These are phyloP conservation scores for Psilocybe sp. DNA, from an alignment of 768 basidiomycete species.

Conservation along the genomic window DNA sequence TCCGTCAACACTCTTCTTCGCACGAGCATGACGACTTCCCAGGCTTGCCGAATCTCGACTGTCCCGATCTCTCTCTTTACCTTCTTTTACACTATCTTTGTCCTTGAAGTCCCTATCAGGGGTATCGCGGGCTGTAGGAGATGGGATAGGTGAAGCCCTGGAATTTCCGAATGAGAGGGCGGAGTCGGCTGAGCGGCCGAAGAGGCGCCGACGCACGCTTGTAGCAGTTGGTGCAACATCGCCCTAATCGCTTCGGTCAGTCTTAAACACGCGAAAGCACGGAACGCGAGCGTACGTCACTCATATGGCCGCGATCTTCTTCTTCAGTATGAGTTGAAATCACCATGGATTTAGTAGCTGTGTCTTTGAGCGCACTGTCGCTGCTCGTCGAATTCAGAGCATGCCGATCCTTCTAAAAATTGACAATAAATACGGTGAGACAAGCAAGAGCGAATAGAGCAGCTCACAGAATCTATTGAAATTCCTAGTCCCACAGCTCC, in stretches of 20 bases:
- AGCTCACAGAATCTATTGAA: conserved; percentile 1
- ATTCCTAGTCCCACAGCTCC: conserved; percentile 21
- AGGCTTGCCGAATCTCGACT: conserved; percentile 25
- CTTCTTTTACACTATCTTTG: conserved; percentile 7
- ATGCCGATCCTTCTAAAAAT: background rate
- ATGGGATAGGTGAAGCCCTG: conserved; percentile 20
- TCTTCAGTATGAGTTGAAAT: conserved; percentile 38
- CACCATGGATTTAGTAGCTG: conserved; percentile 33
- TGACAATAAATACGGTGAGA: background rate
- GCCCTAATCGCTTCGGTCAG: conserved; percentile 32
- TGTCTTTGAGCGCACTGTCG: conserved; percentile 49
- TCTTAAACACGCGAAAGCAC: background rate
- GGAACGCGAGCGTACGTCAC: conserved; percentile 53
- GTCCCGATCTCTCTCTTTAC: conserved; percentile 5
- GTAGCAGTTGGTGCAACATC: conserved; percentile 39
- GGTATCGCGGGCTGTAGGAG: conserved; percentile 23
- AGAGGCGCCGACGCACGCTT: conserved; percentile 51
- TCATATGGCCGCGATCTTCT: conserved; percentile 52
- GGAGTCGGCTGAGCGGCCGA: conserved; percentile 60
- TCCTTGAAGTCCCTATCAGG: conserved; percentile 27
- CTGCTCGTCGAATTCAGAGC: conserved; percentile 50
- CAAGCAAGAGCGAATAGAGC: conserved; percentile 2
- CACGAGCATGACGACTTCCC: conserved; percentile 35
- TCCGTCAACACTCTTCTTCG: conserved; percentile 50
- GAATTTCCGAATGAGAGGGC: conserved; percentile 11